Conservation (phyloP, 768 basidiomycete species). For the Tulasnella sp. region DNA sequence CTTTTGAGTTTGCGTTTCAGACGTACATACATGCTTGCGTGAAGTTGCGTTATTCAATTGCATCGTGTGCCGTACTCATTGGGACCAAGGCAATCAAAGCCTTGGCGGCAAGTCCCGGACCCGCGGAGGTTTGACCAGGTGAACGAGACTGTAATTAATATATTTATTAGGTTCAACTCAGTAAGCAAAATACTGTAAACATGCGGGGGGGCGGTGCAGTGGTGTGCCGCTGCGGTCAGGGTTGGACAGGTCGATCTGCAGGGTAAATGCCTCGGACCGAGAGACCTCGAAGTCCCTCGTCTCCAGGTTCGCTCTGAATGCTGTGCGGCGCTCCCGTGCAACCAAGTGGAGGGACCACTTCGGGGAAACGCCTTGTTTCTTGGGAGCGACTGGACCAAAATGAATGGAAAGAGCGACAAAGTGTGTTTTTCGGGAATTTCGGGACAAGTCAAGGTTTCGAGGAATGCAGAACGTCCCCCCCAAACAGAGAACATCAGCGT, state of each 20-base stretch:
- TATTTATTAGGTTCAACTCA: background rate
- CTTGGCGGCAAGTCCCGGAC: background rate
- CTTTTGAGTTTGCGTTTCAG: background rate
- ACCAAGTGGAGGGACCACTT: background rate
- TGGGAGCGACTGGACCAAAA: background rate
- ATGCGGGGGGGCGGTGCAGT: background rate
- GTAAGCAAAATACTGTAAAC: background rate
- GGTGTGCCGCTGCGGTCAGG: background rate
- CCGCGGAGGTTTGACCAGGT: background rate
- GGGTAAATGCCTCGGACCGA: background rate
- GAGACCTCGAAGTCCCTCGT: background rate
- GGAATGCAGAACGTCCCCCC: background rate
- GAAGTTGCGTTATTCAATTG: background rate
- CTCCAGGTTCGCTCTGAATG: background rate
- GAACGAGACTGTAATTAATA: background rate
- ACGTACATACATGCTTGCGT: background rate
- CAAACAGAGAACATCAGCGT: background rate
- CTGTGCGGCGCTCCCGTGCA: background rate
- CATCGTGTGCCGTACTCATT: background rate
- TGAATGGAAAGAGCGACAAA: background rate
- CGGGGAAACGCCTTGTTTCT: background rate
- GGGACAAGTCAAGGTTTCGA: background rate
- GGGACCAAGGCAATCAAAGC: background rate
- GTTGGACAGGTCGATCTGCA: background rate
- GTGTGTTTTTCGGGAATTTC: background rate